Base-by-base conservation (phyloP, 805 yeast species). In the Komagataella mondaviorum region DNA sequence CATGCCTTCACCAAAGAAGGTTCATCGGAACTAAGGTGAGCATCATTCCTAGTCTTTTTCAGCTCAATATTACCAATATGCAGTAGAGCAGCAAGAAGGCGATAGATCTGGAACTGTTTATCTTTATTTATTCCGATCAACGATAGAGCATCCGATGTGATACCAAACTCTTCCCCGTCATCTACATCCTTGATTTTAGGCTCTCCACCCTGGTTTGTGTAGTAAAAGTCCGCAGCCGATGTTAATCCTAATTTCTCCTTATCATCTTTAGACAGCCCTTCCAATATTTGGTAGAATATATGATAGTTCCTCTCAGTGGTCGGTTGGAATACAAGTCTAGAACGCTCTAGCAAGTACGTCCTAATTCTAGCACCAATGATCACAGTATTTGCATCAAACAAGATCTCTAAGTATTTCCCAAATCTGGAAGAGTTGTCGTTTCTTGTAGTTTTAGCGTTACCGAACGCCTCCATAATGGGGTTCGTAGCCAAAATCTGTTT, bases 391-490 rank as follows among this genome's bases (percentile, higher is more conserved):
- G 76, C 67, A 67, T 88, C 85, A 66, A 91, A 91, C 57, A 89
- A 71, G 59, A 91, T 91, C 69, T 91, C 98, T 58, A 91, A 73
- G 65, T 91, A 91, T 67, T 91, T 91, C 63, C 99, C 99, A 63
- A 93, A 95, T 67, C 99, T 84, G 23, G 98, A 91, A 24, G 98
- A 93, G 69, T 91, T 91, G 70, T 91, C 97, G 65, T 91, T 91
- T 73, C 99, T 83, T 17, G 96, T 85, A 2, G 99, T 91, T 64
- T 91, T 91, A 6, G 99, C 98, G 67, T 95, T 93, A 73, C 99
- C 99, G 68, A 93, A 93, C 0, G 98, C 93, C 70, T 93, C 99
- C 84, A 93, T 85, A 59, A 93, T 85, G 2, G 98, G 98, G 64
- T 91, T 91, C 0, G 98, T 93, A 12, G 99, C 98, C 61, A 91